Evolutionary conservation across 352 stramenopile genomes (phyloP).

Genomic region (Globisporangium paroecandrum): DNA sequence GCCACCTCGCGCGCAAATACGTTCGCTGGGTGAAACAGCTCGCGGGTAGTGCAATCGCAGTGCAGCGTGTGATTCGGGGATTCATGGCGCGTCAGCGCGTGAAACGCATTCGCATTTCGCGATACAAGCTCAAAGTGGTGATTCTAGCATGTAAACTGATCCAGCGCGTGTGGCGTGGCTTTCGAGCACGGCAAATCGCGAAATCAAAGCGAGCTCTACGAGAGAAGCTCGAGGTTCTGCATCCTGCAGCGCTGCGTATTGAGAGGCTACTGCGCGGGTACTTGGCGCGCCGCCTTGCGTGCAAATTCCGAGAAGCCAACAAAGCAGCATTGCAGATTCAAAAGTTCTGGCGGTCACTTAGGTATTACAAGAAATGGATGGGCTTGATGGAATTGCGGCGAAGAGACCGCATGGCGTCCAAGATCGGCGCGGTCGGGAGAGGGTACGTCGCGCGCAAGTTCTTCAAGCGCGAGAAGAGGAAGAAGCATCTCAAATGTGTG

Average conservation of each 20-base stretch:
- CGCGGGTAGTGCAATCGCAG: slow-evolving; percentile 34
- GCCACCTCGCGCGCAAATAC: slow-evolving; percentile 37
- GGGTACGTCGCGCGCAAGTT: slow-evolving; percentile 63
- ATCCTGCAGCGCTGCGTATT: slow-evolving; percentile 53
- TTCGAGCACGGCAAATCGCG: slow-evolving; percentile 30
- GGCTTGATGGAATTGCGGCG: slow-evolving; percentile 43
- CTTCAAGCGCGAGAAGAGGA: slow-evolving; percentile 41
- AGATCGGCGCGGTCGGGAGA: slow-evolving; percentile 57
- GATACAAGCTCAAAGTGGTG: slow-evolving; percentile 38
- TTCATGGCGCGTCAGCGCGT: slow-evolving; percentile 54
- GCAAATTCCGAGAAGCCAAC: slow-evolving; percentile 25
- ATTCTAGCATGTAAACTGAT: slow-evolving; percentile 41
- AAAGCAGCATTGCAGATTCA: slow-evolving; percentile 45
- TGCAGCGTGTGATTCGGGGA: slow-evolving; percentile 51
- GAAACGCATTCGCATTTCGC: slow-evolving; percentile 37
- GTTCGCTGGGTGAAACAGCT: slow-evolving; percentile 43
- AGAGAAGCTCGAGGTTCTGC: slow-evolving; percentile 32
- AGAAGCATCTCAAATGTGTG: slow-evolving; percentile 36
- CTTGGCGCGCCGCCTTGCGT: slow-evolving; percentile 39
- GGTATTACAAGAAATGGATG: slow-evolving; percentile 48
- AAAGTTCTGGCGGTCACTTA: slow-evolving; percentile 41
- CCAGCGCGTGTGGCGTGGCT: slow-evolving; percentile 58
- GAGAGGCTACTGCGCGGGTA: slow-evolving; percentile 51
- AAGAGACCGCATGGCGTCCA: slow-evolving; percentile 52
- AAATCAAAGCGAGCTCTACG: slow-evolving; percentile 25